Evolutionary conservation across 2,329 filamentous ascomycete species (phyloP).

Genomic region (Fusarium papillatum): DNA sequence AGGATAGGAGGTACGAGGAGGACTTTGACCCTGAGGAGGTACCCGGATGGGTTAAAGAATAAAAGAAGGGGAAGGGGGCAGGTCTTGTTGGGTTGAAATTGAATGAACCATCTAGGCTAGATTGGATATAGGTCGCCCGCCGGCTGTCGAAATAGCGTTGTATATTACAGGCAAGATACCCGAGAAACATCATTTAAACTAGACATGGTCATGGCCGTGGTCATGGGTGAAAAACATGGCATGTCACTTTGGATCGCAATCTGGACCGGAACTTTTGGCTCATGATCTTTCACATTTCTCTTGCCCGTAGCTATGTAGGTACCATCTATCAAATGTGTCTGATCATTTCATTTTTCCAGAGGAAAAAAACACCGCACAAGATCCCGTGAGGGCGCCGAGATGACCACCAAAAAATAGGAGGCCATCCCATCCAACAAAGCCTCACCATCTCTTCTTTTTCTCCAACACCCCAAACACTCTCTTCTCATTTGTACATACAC

Average conservation of each 20-base stretch:
- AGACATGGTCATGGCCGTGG: conserved; percentile 5
- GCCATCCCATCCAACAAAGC: conserved; percentile 31
- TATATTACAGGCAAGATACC: conserved; percentile 39
- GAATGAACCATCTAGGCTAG: conserved; percentile 6
- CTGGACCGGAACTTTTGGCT: conserved; percentile 24
- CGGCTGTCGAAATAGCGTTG: conserved; percentile 22
- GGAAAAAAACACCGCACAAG: conserved; percentile 30
- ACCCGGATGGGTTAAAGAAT: conserved; percentile 79
- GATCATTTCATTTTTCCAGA: conserved; percentile 38
- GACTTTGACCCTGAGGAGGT: conserved; percentile 74
- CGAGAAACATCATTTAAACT: conserved; percentile 14
- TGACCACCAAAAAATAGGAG: conserved; percentile 9
- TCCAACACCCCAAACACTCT: conserved; percentile 28
- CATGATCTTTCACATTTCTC: conserved; percentile 38
- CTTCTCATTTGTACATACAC: conserved; percentile 43
- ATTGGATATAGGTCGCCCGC: conserved; percentile 9
- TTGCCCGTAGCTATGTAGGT: conserved; percentile 24
- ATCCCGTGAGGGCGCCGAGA: conserved; percentile 15
- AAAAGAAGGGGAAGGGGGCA: conserved; percentile 1
- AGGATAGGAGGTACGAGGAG: conserved; percentile 68
- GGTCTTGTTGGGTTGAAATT: not conserved
- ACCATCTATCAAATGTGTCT: conserved; percentile 39
- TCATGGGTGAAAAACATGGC: not conserved
- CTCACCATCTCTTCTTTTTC: conserved; percentile 21
- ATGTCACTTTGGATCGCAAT: conserved; percentile 1